These are phyloP conservation scores for Acer saccharum DNA, from an alignment of 345 rosid species.

Conservation along the genomic window DNA sequence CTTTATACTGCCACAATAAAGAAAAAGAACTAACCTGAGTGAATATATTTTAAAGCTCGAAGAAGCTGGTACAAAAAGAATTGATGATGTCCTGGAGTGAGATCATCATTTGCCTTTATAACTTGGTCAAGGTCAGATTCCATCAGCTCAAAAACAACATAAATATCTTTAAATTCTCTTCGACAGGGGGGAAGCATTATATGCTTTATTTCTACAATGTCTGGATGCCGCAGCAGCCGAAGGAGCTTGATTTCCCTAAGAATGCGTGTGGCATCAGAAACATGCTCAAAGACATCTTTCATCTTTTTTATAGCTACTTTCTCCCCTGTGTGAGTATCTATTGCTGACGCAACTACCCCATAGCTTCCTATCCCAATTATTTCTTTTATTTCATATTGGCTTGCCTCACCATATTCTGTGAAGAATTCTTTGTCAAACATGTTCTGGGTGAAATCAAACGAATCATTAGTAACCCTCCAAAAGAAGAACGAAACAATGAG, in stretches of 20 bases:
- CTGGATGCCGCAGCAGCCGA: constrained; percentile 80
- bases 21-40: constrained; percentile 66
- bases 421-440: constrained; percentile 92
- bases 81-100: constrained; percentile 89
- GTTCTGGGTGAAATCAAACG: constrained; percentile 20
- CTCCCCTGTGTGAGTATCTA: constrained; percentile 90
- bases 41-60: constrained; percentile 89
- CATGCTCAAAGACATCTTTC: constrained; percentile 89
- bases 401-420: constrained; percentile 97
- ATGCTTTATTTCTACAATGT: constrained; percentile 88
- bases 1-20: constrained; percentile 14
- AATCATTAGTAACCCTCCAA: background rate
- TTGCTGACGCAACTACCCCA: constrained; percentile 94
- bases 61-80: constrained; percentile 99
- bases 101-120: constrained; percentile 83
- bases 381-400: constrained; percentile 90
- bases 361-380: constrained; percentile 98
- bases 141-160: constrained; percentile 97
- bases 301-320: constrained; percentile 97
- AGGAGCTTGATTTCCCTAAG: constrained; percentile 96
- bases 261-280: constrained; percentile 88
- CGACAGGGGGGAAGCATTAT: constrained; percentile 97
- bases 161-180: constrained; percentile 90
- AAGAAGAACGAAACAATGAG: background rate
- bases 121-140: constrained; percentile 97